phyloP scores from a whole-genome alignment of 345 rosid genomes.

The Luvunga scandens region DNA sequence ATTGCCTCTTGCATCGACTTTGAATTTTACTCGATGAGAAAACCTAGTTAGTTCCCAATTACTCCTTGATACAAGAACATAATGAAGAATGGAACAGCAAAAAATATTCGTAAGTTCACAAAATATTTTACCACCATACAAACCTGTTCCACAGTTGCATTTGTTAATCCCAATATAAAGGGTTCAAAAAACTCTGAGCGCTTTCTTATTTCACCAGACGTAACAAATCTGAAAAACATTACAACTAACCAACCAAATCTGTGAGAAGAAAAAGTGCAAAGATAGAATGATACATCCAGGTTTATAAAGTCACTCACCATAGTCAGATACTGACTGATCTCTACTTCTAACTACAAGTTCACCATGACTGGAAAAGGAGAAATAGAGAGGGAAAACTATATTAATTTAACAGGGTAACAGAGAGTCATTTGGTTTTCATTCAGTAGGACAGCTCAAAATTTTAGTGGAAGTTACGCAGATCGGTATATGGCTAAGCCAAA shows the following conservation, averaged over 20 bases:
- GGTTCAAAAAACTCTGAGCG: constrained; percentile 93
- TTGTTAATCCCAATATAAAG: constrained; percentile 78
- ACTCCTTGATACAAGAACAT: not conserved
- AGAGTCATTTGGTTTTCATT: constrained; percentile 9
- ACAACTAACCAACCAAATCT: constrained; percentile 68
- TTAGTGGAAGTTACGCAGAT: not conserved
- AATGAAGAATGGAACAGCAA: constrained; percentile 5
- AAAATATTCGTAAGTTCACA: not conserved
- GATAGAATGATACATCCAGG: constrained; percentile 12
- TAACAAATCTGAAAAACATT: constrained; percentile 99
- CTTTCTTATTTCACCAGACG: constrained; percentile 87
- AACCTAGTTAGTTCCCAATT: not conserved
- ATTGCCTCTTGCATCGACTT: not conserved
- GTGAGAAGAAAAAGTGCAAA: constrained; percentile 31
- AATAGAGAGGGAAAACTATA: constrained; percentile 10
- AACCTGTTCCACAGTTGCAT: constrained; percentile 93
- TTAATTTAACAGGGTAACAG: constrained; percentile 16
- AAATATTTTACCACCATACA: constrained; percentile 15
- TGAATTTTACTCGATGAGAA: not conserved
- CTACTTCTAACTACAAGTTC: constrained; percentile 81
- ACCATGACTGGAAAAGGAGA: constrained; percentile 52
- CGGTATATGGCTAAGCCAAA: not conserved
- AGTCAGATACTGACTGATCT: constrained; percentile 90
- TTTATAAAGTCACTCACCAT: constrained; percentile 52
- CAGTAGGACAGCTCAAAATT: not conserved